Evolutionary conservation across 768 basidiomycete species (phyloP), one percentile per base, ranked within the genome.

Genomic region (Albatrellus ellisii): DNA sequence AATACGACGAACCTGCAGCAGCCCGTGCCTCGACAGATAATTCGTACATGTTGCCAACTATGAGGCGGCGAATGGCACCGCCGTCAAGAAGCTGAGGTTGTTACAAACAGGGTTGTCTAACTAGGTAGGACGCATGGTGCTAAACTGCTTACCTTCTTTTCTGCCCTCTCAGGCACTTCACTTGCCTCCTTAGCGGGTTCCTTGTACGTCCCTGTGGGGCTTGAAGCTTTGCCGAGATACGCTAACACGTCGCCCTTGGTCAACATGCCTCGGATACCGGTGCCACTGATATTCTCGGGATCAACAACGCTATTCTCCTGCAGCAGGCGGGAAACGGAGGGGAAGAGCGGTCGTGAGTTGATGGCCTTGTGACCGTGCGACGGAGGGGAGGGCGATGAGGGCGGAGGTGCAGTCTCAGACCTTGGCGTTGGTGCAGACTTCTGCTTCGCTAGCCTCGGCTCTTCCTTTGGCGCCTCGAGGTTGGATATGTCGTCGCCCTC

Each of bases 201-300:
- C 56, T 79, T 80, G 62, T 69, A 85, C 2, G 84, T 83, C 27
- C 88, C 89, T 15, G 70, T 65, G 0, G 89, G 85, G 26, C 70
- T 68, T 9, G 79, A 79, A 15, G 90, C 84, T 59, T 79, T 79
- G 15, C 94, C 94, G 4, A 95, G 67, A 61, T 76, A 79, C 2
- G 87, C 65, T 22, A 99, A 70, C 1, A 98, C 80, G 56, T 99
- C 94, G 9, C 95, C 95, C 60, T 97, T 97, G 36, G 92, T 98
- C 46, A 98, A 59, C 82, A 91, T 92, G 11, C 95, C 94, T 27
- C 85, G 72, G 40, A 86, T 68, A 37, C 94, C 94, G 2, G 90
- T 94, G 5, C 85, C 91, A 48, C 79, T 81, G 57, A 99, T 84
- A 42, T 67, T 65, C 39, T 74, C 72, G 18, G 73, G 62, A 47